phyloP scores from a whole-genome alignment of 345 rosid species.

The Salix purpurea region DNA sequence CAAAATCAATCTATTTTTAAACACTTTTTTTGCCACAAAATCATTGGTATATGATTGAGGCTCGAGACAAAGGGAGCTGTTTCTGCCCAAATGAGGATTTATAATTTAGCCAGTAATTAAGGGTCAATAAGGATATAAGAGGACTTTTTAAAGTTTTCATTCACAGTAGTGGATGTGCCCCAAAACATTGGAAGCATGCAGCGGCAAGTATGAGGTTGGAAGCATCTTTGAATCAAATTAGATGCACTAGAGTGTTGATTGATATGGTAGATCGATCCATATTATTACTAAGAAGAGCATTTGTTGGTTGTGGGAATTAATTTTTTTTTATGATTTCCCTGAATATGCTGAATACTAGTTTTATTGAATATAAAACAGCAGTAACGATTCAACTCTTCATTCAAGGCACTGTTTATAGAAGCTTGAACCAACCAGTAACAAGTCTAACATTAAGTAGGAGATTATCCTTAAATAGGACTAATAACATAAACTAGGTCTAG shows the following conservation, averaged over 20 bases:
- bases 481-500: too few species aligned
- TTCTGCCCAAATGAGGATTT: not conserved
- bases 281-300: not conserved
- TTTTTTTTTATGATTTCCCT: too few species aligned
- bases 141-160: not conserved
- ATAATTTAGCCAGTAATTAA: not conserved
- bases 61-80: not conserved
- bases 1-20: not conserved
- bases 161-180: not conserved
- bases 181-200: not conserved
- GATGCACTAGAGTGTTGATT: not conserved
- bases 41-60: not conserved
- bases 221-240: not conserved
- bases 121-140: not conserved
- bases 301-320: not conserved
- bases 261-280: not conserved
- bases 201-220: not conserved
- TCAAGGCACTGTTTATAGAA: too few species aligned
- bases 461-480: too few species aligned
- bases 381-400: too few species aligned
- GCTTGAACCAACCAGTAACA: too few species aligned
- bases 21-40: not conserved
- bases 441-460: too few species aligned
- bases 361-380: too few species aligned
- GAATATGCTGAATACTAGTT: too few species aligned